Base-by-base conservation (phyloP, 1,139 yeast genomes). In the Pneumocystis murina region DNA sequence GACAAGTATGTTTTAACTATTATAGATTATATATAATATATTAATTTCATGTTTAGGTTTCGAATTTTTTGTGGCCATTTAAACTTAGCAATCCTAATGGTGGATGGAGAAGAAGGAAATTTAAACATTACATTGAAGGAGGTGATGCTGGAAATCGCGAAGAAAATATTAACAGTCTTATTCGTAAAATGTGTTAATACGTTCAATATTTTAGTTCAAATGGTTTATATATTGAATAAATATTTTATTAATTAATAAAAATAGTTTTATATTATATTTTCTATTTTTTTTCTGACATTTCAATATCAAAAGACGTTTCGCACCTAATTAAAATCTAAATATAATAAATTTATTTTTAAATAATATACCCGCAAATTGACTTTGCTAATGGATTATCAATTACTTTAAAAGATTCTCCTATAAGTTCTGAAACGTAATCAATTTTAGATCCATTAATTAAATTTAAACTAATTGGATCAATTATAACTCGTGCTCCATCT, bases 51-150 rank as follows among this genome's bases (percentile, higher is more conserved):
- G 92, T 92, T 85, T 97, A 92, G 84, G 98, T 90, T 75, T 87
- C 89, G 90, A 92, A 92, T 97, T 92, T 92, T 85, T 84, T 92
- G 82, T 92, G 97, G 97, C 98, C 98, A 82, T 92, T 92, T 96
- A 87, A 91, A 85, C 87, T 92, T 78, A 90, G 97, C 75, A 90
- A 89, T 86, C 98, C 98, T 79, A 84, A 85, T 79, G 98, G 98
- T 80, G 98, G 98, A 80, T 92, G 96, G 97, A 95, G 97, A 82
- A 88, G 90, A 72, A 84, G 86, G 78, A 92, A 92, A 86, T 92
- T 92, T 96, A 86, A 86, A 84, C 98, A 92, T 84, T 92, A 88
- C 79, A 88, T 92, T 84, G 97, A 91, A 84, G 97, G 98, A 84
- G 98, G 98, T 85, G 87, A 96, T 82, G 84, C 91, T 79, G 98